Percentiles rank a stretch among this genome's conserved stretches.
These are phyloP conservation scores for Zoysia japonica DNA, from an alignment of 176 grass and related monocot species.

Conservation along the genomic window DNA sequence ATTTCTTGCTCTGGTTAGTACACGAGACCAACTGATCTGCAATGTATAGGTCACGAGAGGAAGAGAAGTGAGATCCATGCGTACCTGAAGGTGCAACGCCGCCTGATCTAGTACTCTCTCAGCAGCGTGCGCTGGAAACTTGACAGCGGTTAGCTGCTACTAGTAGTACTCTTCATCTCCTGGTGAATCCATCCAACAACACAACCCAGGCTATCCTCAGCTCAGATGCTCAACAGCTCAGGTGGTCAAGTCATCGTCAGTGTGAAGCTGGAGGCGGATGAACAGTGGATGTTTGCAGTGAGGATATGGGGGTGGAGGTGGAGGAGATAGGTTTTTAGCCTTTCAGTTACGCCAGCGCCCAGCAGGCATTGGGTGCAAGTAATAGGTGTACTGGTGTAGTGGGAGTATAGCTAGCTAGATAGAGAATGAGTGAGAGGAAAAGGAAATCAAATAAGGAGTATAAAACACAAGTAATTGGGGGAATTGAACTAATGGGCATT, in stretches of 20 bases:
- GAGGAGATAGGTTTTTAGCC: constrained; percentile 49
- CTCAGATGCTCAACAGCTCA: constrained; percentile 19
- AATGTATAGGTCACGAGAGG: constrained; percentile 30
- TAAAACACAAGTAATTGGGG: neutral
- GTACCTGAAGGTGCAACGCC: constrained; percentile 30
- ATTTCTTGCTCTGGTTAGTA: constrained; percentile 49
- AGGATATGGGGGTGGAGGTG: constrained; percentile 9
- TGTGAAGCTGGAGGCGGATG: constrained; percentile 43
- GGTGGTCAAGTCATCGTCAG: constrained; percentile 52
- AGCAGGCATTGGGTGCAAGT: neutral
- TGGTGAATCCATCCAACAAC: constrained; percentile 9
- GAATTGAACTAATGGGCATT: no score
- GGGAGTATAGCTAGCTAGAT: constrained; percentile 20
- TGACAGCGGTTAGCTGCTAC: constrained; percentile 16
- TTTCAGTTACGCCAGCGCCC: constrained; percentile 31
- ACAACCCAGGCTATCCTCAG: constrained; percentile 12
- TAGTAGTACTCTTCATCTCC: neutral
- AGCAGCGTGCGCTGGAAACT: neutral
- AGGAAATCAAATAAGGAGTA: neutral
- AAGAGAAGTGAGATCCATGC: constrained; percentile 7
- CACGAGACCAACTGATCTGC: neutral
- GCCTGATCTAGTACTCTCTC: constrained; percentile 26
- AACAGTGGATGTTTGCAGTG: constrained; percentile 45
- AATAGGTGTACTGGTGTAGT: constrained; percentile 19
- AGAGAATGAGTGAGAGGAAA: neutral